phyloP scores from a whole-genome alignment of 495 filamentous ascomycete species.

The Talaromyces borbonicus region DNA sequence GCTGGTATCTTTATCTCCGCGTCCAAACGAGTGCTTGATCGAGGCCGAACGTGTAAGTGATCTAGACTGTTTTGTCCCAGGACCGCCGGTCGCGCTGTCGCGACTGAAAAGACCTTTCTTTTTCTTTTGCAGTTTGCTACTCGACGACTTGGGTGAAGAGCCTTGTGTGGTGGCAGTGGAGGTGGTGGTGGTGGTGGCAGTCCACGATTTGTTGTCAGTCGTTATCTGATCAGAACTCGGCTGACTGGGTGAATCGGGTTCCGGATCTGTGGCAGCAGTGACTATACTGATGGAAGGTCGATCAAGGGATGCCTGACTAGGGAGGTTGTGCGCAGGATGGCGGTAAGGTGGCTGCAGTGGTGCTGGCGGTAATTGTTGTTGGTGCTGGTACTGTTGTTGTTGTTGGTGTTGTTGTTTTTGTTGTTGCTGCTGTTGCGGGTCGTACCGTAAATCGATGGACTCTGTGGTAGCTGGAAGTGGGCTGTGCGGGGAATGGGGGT shows the following conservation, averaged over 20 bases:
- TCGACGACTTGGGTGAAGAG: too few relatives aligned
- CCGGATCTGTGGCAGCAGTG: constrained; percentile 15
- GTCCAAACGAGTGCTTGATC: constrained; percentile 3
- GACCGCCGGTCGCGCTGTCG: neutral
- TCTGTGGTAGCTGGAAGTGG: neutral
- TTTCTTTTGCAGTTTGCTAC: constrained; percentile 9
- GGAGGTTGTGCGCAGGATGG: constrained; percentile 3
- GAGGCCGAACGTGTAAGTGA: constrained; percentile 5
- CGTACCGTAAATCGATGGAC: constrained; percentile 3
- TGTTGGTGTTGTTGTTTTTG: constrained; percentile 12
- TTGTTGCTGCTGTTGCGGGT: constrained; percentile 10
- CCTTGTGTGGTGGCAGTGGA: too few relatives aligned
- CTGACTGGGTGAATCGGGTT: constrained; percentile 16
- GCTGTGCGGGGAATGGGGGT: neutral
- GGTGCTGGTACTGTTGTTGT: neutral
- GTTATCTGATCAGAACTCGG: constrained; percentile 14
- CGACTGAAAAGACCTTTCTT: constrained; percentile 9
- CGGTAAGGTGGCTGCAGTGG: constrained; percentile 12
- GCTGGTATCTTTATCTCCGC: neutral
- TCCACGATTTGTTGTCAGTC: too few relatives aligned
- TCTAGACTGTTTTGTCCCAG: neutral
- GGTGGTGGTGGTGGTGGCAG: constrained; percentile 19
- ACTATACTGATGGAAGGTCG: constrained; percentile 17
- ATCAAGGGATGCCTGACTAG: constrained; percentile 11
- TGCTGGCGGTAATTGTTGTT: constrained; percentile 11